Base-by-base conservation (phyloP, 768 basidiomycete genomes). In the Hericium alpestre region DNA sequence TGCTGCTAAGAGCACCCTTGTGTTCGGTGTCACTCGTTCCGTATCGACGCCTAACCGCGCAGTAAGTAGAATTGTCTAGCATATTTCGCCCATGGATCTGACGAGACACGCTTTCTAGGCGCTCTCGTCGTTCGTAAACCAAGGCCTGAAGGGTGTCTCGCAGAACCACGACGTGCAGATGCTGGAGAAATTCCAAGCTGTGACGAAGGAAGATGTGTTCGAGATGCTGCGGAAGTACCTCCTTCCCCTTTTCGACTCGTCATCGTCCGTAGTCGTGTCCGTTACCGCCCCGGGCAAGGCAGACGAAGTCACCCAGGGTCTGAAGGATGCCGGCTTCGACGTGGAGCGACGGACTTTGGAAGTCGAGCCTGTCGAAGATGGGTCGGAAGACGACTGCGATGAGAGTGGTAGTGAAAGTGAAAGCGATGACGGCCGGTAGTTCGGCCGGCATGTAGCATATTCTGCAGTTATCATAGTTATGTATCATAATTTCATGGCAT, bases 1-100 rank as follows among this genome's bases (percentile, higher is more conserved):
- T 63, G 87, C 90, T 0, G 91, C 93, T 4, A 93, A 95, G 74
- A 93, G 90, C 61, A 88, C 83, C 51, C 86, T 96, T 60, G 93
- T 96, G 4, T 97, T 84, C 65, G 76, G 77, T 8, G 86, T 93
- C 10, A 82, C 93, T 0, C 82, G 83, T 65, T 76, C 79, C 48
- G 88, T 95, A 20, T 86, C 93, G 18, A 95, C 92, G 3, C 82
- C 90, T 27, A 80, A 82, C n/a, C 80, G 86, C 63, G 95, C 95
- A 46, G 94, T 93, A 70, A 68, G 86, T 22, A n/a, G 11, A 32
- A 8, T 3, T 25, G 23, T 12, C 16, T 32, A 10, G 37, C 47
- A 27, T 20, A 39, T 25, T 38, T 38, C 56, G 55, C 55, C 43
- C 18, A 27, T 23, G 8, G 40, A 18, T 39, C n/a, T 25, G 18